Percentiles rank a stretch among this genome's conserved stretches.
Conservation (phyloP, 2,329 filamentous ascomycete species). For the Didymella sp. region DNA sequence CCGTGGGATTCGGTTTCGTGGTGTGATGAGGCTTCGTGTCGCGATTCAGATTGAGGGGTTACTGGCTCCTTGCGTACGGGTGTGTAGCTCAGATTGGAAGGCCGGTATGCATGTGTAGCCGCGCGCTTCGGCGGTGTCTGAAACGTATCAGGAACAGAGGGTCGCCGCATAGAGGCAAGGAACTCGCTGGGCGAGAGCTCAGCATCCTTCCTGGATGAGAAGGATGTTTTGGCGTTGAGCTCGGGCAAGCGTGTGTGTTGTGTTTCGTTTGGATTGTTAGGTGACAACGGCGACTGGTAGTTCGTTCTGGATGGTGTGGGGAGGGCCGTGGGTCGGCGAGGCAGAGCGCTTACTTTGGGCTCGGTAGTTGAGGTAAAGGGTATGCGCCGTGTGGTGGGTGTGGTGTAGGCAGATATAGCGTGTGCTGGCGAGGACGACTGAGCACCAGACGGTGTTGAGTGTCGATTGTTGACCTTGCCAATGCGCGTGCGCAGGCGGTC, state of each 20-base stretch:
- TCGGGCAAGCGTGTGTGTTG: slow-evolving; percentile 37
- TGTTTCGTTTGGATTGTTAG: slow-evolving; percentile 31
- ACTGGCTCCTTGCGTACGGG: slow-evolving; percentile 41
- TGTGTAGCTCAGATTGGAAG: slow-evolving; percentile 49
- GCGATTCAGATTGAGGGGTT: slow-evolving; percentile 33
- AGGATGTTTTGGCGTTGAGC: slow-evolving; percentile 41
- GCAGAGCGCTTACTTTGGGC: slow-evolving; percentile 32
- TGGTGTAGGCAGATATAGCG: slow-evolving; percentile 29
- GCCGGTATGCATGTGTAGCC: slow-evolving; percentile 36
- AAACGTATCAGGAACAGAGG: slow-evolving; percentile 42
- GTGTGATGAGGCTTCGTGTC: slow-evolving; percentile 39
- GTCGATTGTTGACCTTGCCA: slow-evolving; percentile 44
- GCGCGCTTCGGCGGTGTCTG: slow-evolving; percentile 45
- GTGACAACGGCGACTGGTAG: slow-evolving; percentile 40
- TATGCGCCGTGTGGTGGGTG: slow-evolving; percentile 40
- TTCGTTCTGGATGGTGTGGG: slow-evolving; percentile 37
- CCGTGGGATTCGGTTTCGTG: slow-evolving; percentile 77
- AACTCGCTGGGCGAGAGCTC: slow-evolving; percentile 47
- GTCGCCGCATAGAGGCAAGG: slow-evolving; percentile 42
- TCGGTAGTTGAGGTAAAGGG: slow-evolving; percentile 34
- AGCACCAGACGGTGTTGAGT: slow-evolving; percentile 44
- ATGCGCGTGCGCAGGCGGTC: slow-evolving; percentile 46
- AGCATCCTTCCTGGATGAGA: slow-evolving; percentile 37
- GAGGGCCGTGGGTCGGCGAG: slow-evolving; percentile 43
- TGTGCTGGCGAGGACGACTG: slow-evolving; percentile 37